Base-by-base conservation (phyloP, 163 green algal genomes). In the Chlorella variabilis region DNA sequence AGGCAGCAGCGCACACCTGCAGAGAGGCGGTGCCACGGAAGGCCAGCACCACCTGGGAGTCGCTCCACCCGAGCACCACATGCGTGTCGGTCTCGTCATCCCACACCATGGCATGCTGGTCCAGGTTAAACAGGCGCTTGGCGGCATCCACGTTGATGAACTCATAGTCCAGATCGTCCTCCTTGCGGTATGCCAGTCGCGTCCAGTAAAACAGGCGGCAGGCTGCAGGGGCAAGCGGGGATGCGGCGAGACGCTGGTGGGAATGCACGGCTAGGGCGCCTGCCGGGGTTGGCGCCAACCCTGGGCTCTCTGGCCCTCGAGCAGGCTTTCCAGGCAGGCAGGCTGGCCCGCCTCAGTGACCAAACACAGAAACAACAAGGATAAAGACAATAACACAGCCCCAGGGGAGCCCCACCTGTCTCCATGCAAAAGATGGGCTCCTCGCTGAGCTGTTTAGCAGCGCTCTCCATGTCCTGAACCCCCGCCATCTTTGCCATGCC, bases 391-490 rank as follows among this genome's bases (percentile, higher is more conserved):
- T n/a, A n/a, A n/a, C n/a, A n/a, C n/a, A n/a, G n/a, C n/a, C n/a
- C n/a, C n/a, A n/a, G n/a, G n/a, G n/a, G n/a, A n/a, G n/a, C n/a
- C 70, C 9, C 70, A 77, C 70, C 70, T 39, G 65, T 63, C 34
- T 82, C 76, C 48, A 82, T 58, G 48, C 63, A 82, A 27, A 82
- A 82, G 23, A 75, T 70, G 1, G 76, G 76, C 63, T 82, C 76
- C 33, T 42, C 2, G 18, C 27, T 23, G 34, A 82, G 63, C 63
- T 82, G 66, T 25, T 58, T 9, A 0, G 33, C 61, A 29, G 75
- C 75, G 4, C n/a, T 42, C 0, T 2, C 42, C 3, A 31, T 25
- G 42, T 48, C 49, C 8, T 34, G 61, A 61, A 75, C 61, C 1
- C 73, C 73, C 3, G 59, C 31, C 38, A 69, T 11, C 38, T 59